Conservation (phyloP, 164 flowering plant genomes). For the Macadamia integrifolia region DNA sequence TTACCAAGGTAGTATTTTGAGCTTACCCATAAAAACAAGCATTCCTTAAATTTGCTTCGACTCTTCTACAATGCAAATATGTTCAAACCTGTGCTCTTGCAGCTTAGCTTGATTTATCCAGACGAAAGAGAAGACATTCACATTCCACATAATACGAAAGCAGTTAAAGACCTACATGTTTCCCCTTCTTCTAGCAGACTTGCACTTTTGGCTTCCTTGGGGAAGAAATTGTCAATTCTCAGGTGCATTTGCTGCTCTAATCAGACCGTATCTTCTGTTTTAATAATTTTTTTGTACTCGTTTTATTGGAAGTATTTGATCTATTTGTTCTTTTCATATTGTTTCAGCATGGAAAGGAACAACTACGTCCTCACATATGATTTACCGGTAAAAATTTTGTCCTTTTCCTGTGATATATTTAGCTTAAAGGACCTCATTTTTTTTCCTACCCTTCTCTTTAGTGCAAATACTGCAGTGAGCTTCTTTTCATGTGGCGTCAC, state of each 20-base stretch:
- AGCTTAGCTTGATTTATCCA: slow-evolving; percentile 73
- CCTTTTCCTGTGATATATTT: background rate
- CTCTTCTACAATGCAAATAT: background rate
- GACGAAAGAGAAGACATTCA: slow-evolving; percentile 56
- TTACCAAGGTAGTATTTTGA: slow-evolving; percentile 58
- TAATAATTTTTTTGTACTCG: background rate
- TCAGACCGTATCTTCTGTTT: background rate
- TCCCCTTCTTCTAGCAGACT: slow-evolving; percentile 40
- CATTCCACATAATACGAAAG: slow-evolving; percentile 52
- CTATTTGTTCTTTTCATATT: slow-evolving; percentile 7
- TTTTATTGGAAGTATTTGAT: background rate
- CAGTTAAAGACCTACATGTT: slow-evolving; percentile 62
- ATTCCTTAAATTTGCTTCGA: no score
- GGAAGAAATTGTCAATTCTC: slow-evolving; percentile 69
- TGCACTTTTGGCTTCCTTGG: slow-evolving; percentile 65
- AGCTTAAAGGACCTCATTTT: no score
- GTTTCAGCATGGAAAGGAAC: slow-evolving; percentile 74
- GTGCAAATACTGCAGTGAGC: no score
- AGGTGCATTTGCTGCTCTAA: slow-evolving; percentile 36
- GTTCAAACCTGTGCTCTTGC: slow-evolving; percentile 12
- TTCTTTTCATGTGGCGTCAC: no score
- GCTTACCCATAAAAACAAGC: background rate
- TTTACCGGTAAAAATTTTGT: slow-evolving; percentile 57
- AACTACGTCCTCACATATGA: slow-evolving; percentile 56
- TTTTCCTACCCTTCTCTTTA: no score